phyloP scores from a whole-genome alignment of 1,284 basidiomycete genomes.

The Peniophora sp. region DNA sequence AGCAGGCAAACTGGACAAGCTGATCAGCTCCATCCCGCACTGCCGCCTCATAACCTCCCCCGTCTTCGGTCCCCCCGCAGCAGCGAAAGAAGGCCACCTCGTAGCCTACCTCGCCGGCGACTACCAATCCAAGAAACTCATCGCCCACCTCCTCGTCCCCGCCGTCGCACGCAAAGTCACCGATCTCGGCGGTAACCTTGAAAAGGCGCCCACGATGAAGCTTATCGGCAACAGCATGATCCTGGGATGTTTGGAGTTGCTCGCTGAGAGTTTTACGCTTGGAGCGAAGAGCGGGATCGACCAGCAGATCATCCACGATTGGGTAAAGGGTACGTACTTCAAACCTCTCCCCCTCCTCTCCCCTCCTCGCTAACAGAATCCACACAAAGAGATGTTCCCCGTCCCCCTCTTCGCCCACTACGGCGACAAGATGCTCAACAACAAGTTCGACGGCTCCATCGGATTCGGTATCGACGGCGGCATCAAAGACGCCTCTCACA shows the following conservation, averaged over 20 bases:
- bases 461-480: constrained; percentile 89
- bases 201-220: constrained; percentile 78
- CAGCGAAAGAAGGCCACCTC: constrained; percentile 64
- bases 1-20: constrained; percentile 68
- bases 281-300: constrained; percentile 82
- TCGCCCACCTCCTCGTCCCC: constrained; percentile 70
- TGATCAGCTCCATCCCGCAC: constrained; percentile 55
- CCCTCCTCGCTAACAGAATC: constrained; percentile 13
- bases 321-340: constrained; percentile 46
- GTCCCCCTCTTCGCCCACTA: constrained; percentile 52
- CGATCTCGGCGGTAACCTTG: constrained; percentile 70
- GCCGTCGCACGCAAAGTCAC: constrained; percentile 72
- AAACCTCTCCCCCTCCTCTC: constrained; percentile 11
- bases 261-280: constrained; percentile 78
- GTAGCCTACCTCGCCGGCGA: constrained; percentile 79
- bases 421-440: constrained; percentile 58
- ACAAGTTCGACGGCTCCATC: constrained; percentile 67
- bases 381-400: constrained; percentile 44
- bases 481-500: constrained; percentile 76
- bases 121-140: constrained; percentile 77
- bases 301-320: constrained; percentile 44
- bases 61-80: constrained; percentile 69
- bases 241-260: constrained; percentile 65
- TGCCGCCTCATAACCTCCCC: constrained; percentile 72
- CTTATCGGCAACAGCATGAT: constrained; percentile 72